Conservation (phyloP, 1,284 basidiomycete species). For the Ganoderma meredithae region DNA sequence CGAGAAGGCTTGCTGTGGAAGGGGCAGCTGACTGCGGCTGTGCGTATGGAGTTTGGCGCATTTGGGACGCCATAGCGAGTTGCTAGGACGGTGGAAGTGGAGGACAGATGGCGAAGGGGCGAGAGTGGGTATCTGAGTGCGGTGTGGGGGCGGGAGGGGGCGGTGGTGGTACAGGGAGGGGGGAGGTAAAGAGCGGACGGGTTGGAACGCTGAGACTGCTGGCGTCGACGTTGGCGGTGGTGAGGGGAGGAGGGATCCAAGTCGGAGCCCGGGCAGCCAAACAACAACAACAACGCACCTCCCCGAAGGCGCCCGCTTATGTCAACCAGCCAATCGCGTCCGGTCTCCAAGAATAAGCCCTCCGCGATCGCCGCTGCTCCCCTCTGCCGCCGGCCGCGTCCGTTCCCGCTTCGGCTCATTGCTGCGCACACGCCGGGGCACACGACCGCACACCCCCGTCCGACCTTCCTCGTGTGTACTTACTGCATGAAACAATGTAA, state of each 20-base stretch:
- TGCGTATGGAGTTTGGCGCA: constrained; percentile 36
- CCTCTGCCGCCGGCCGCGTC: not conserved
- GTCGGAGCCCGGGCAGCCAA: too few relatives aligned
- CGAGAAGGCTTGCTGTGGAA: constrained; percentile 64
- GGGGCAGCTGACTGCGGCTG: constrained; percentile 43
- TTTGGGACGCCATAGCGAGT: constrained; percentile 36
- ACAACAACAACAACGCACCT: constrained; percentile 12
- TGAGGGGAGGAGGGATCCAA: constrained; percentile 13
- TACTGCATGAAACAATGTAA: not conserved
- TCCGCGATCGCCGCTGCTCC: not conserved
- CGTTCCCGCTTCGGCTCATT: not conserved
- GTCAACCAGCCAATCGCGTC: constrained; percentile 22
- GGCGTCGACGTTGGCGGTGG: constrained; percentile 20
- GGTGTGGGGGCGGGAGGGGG: constrained; percentile 15
- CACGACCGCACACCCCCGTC: too few relatives aligned
- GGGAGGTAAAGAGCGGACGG: constrained; percentile 31
- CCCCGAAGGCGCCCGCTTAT: constrained; percentile 22
- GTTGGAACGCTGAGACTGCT: constrained; percentile 3
- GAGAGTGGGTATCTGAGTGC: constrained; percentile 20
- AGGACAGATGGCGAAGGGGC: not conserved
- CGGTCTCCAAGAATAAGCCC: constrained; percentile 17
- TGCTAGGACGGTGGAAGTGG: constrained; percentile 8
- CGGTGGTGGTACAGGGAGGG: constrained; percentile 18
- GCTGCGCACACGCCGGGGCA: not conserved
- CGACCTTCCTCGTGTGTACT: not conserved